Evolutionary conservation across 179 eudicot species (phyloP).

Genomic region (Heliamphora ciliata): DNA sequence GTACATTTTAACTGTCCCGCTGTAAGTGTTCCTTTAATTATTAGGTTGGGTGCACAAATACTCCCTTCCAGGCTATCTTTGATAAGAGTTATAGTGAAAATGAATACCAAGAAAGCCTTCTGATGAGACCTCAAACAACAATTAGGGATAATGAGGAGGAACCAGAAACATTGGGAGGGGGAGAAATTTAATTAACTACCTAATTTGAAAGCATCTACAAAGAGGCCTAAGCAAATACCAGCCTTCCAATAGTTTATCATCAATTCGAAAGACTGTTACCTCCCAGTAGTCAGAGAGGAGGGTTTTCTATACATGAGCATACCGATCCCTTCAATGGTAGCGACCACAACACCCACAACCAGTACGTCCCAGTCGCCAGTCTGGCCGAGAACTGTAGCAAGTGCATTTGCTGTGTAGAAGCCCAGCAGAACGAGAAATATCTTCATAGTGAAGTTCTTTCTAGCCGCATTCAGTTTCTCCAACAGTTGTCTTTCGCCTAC

Average conservation of each 20-base stretch:
- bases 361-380: constrained; percentile 97
- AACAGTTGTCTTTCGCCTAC: constrained; percentile 73
- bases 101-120: constrained; percentile 10
- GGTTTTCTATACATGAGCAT: constrained; percentile 80
- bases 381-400: constrained; percentile 92
- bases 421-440: constrained; percentile 82
- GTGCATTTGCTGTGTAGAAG: constrained; percentile 91
- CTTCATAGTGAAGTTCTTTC: constrained; percentile 88
- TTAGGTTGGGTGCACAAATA: no score
- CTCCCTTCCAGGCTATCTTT: not conserved
- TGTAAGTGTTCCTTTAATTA: no score
- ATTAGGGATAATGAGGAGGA: not conserved
- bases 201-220: constrained; percentile 94
- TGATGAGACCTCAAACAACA: not conserved
- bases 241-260: constrained; percentile 95
- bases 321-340: constrained; percentile 93
- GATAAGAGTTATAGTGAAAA: not conserved
- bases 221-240: constrained; percentile 92
- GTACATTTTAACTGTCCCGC: no score
- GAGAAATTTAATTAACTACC: constrained; percentile 46
- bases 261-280: constrained; percentile 62
- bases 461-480: constrained; percentile 66
- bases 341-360: constrained; percentile 90
- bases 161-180: not conserved
- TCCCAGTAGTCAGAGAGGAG: constrained; percentile 29